Evolutionary conservation across 164 flowering plant species (phyloP), one percentile per base, ranked within the genome.

Genomic region (Malania oleifera): DNA sequence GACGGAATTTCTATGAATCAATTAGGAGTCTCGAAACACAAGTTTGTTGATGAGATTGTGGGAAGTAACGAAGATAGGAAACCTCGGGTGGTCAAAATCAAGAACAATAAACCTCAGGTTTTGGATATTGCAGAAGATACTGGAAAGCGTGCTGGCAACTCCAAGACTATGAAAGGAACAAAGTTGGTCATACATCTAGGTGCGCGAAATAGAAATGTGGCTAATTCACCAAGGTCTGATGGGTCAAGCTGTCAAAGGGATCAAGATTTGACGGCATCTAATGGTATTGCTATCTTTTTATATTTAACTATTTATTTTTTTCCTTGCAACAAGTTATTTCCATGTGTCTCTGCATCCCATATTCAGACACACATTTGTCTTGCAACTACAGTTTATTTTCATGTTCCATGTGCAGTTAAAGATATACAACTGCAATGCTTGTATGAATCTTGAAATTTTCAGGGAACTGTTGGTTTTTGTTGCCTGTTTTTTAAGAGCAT

Each of bases 121-220:
- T n/a, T 64, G 43, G 71, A 64, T 54, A 59, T 50, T 65, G 77
- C 68, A 50, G 84, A 79, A 39, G 86, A 77, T 53, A 14, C 56
- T 62, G 80, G 70, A 64, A 79, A 73, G 61, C 69, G 55, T 39
- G 57, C 66, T 41, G 63, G 75, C 67, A 76, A 76, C 67, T 63
- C 78, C n/a, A 86, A 84, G 67, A 60, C 67, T 24, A 60, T 75
- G 61, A 84, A 82, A 66, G 90, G 90, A 63, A 79, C 79, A 25
- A 93, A 90, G 75, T 66, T 93, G 28, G 97, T 93, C 27, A 89
- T 90, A 70, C 87, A 84, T 80, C 67, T 89, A 35, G 92, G 92
- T 45, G 66, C 78, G 11, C 79, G 90, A 38, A 86, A 82, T 59
- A 74, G 67, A 67, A 82, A 77, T 66, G 47, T 74, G 13, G 66